These are phyloP conservation scores for Arthrobotrys musiformis DNA, from an alignment of 2,329 filamentous ascomycete species.

Conservation along the genomic window DNA sequence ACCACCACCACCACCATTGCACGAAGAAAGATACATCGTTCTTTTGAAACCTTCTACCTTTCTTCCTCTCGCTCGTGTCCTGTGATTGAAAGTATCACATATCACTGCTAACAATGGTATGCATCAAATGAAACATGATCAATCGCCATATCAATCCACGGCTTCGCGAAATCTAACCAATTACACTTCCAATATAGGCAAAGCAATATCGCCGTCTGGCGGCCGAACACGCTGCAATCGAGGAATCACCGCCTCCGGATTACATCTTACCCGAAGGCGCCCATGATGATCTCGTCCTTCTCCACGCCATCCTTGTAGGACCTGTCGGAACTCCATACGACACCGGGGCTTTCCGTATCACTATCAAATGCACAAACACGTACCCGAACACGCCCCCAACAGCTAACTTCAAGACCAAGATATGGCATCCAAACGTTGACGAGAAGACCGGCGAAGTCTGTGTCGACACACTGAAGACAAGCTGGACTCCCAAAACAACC, in stretches of 20 bases:
- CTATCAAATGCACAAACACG: constrained; percentile 57
- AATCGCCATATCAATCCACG: neutral
- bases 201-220: constrained; percentile 58
- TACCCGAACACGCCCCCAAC: constrained; percentile 58
- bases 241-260: constrained; percentile 57
- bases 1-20: neutral
- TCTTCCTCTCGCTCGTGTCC: neutral
- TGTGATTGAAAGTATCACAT: neutral
- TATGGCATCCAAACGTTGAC: constrained; percentile 60
- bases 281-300: constrained; percentile 57
- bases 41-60: neutral
- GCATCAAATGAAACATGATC: neutral
- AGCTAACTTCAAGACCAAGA: constrained; percentile 59
- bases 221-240: constrained; percentile 58
- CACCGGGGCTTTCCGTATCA: constrained; percentile 58
- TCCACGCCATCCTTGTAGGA: constrained; percentile 57
- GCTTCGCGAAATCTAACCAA: neutral
- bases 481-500: constrained; percentile 58
- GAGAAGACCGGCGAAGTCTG: constrained; percentile 59
- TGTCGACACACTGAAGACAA: constrained; percentile 59
- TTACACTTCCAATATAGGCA: constrained; percentile 14
- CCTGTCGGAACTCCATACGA: constrained; percentile 59
- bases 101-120: constrained; percentile 10
- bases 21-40: neutral
- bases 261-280: constrained; percentile 58